Base-by-base conservation (phyloP, 306 rosid species). In the Erythrophleum fordii region DNA sequence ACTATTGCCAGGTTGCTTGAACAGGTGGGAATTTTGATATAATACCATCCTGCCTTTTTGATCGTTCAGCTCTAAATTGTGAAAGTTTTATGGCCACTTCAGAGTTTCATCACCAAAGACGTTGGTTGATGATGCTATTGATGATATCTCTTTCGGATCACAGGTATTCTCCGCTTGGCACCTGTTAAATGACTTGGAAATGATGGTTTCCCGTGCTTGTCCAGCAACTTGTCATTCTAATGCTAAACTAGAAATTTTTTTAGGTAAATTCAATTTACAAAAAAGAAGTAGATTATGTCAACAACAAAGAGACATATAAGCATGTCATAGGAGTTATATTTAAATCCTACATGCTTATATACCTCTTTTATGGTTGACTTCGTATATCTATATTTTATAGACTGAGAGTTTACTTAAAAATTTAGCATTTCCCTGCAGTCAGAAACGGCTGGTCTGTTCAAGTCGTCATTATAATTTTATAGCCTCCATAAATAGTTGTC, bases 1-100 rank as follows among this genome's bases (percentile, higher is more conserved):
- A 82, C 81, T 42, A 70, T 51, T 46, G 49, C 29, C 59, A 42
- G 34, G 71, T 52, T 56, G 55, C 88, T 46, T 61, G 68, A 64
- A 58, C 53, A 59, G 70, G 78, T 31, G 73, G 81, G 71, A 60
- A 46, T 13, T 71, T 22, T 79, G 17, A 62, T 72, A 61, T 35
- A 59, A 29, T 60, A 39, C 60, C 37, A 14, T 49, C 48, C 17
- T 3, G 68, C 16, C 65, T 60, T 59, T 66, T 67, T 58, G 69
- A 31, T 31, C 31, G 34, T 72, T 44, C 49, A 67, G 56, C 31
- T 52, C n/a, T 45, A 41, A 56, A 26, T 23, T 44, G 39, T 65
- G 6, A 37, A 64, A 23, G 56, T 70, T 53, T 62, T 77, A 25
- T 68, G 58, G 53, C 56, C 64, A 76, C 45, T 68, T 55, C 29